These are phyloP conservation scores for Fusarium udum DNA, from an alignment of 2,329 filamentous ascomycete species.

Conservation along the genomic window DNA sequence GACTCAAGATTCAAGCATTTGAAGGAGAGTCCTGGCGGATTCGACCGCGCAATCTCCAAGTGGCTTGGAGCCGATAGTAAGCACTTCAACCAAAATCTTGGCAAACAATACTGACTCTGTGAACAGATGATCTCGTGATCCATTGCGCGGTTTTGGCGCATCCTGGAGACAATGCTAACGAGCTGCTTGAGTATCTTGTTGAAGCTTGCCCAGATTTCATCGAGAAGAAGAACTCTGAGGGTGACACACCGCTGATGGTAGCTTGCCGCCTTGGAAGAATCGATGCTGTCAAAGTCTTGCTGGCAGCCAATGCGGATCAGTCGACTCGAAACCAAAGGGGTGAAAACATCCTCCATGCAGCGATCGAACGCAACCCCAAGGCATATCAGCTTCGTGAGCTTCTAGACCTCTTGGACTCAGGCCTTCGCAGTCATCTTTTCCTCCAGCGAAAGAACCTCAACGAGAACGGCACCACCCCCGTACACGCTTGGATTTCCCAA, in stretches of 20 bases:
- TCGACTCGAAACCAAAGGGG: slow-evolving; percentile 67
- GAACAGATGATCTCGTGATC: slow-evolving; percentile 67
- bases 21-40: slow-evolving; percentile 66
- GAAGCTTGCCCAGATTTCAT: slow-evolving; percentile 68
- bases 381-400: slow-evolving; percentile 55
- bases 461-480: slow-evolving; percentile 67
- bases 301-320: slow-evolving; percentile 76
- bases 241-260: slow-evolving; percentile 74
- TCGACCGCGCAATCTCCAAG: slow-evolving; percentile 68
- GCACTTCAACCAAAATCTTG: slow-evolving; percentile 39
- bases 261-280: slow-evolving; percentile 67
- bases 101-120: slow-evolving; percentile 33
- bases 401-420: slow-evolving; percentile 66
- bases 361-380: slow-evolving; percentile 50
- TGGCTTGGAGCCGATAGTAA: slow-evolving; percentile 71
- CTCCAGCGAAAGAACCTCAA: slow-evolving; percentile 63
- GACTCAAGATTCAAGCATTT: slow-evolving; percentile 72
- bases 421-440: slow-evolving; percentile 66
- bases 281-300: slow-evolving; percentile 67
- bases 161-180: slow-evolving; percentile 53
- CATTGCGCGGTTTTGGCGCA: slow-evolving; percentile 70
- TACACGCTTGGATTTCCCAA: slow-evolving; percentile 66
- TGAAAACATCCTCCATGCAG: slow-evolving; percentile 75
- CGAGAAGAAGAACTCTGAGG: slow-evolving; percentile 66
- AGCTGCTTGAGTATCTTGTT: slow-evolving; percentile 73